Conservation (phyloP, 2,329 filamentous ascomycete species). For the Clonostachys chloroleuca region DNA sequence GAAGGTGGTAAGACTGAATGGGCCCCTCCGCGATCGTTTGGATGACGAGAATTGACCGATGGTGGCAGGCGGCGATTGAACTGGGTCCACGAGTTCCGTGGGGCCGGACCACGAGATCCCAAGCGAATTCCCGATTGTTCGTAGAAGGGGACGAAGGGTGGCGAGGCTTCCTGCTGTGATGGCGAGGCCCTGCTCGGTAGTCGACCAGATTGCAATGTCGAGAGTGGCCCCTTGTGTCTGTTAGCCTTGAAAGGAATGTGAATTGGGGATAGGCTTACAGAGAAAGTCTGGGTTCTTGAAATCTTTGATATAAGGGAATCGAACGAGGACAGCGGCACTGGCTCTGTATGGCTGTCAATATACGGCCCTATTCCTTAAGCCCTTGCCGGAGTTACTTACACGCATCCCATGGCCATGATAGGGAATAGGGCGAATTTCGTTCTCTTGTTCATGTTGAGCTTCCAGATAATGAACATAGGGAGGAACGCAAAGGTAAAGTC, state of each 20-base stretch:
- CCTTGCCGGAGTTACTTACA: constrained; percentile 20
- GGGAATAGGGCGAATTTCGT: constrained; percentile 47
- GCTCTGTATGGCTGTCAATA: constrained; percentile 23
- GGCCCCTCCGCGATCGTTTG: constrained; percentile 5
- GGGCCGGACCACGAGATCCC: constrained; percentile 13
- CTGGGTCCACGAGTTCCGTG: constrained; percentile 10
- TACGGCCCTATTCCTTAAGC: neutral
- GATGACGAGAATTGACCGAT: constrained; percentile 1
- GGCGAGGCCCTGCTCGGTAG: constrained; percentile 39
- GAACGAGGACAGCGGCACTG: constrained; percentile 35
- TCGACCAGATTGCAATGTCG: constrained; percentile 44
- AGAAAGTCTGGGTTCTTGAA: constrained; percentile 35
- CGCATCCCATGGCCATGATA: constrained; percentile 52
- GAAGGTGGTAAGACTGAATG: constrained; percentile 20
- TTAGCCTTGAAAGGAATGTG: neutral
- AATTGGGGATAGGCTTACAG: constrained; percentile 19
- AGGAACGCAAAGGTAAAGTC: constrained; percentile 48
- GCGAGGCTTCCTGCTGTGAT: constrained; percentile 42
- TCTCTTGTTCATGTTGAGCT: constrained; percentile 46
- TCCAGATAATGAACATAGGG: constrained; percentile 48
- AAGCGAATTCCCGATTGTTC: constrained; percentile 22
- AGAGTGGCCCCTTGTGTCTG: constrained; percentile 22
- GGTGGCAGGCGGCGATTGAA: constrained; percentile 6
- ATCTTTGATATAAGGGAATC: constrained; percentile 29
- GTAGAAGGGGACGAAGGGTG: constrained; percentile 38